Base-by-base conservation (phyloP, 2,329 filamentous ascomycete species). In the Stagonosporopsis rhizophila region DNA sequence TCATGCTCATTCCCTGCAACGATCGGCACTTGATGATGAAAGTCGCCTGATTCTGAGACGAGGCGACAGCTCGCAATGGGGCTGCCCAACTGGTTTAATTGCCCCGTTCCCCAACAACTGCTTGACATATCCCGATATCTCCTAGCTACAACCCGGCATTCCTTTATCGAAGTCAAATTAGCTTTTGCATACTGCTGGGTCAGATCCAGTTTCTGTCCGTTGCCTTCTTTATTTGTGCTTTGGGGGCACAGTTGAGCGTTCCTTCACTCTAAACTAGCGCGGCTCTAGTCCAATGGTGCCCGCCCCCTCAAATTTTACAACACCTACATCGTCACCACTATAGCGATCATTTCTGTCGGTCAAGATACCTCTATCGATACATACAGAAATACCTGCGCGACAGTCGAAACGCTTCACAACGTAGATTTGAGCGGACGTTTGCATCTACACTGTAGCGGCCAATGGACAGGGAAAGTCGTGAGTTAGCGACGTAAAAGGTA, bases 21-120 rank as follows among this genome's bases (percentile, higher is more conserved):
- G 56, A 59, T 59, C 42, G 37, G 40, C 39, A 17, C 17, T 38
- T 19, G 8, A 51, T 46, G 25, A 55, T 44, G 46, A 55, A 44
- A 50, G 38, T 52, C 42, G 42, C 44, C 44, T 49, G 54, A 52
- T 19, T 40, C 12, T 49, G 20, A 44, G 44, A 46, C 45, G 50
- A 39, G 19, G 46, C 22, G 40, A 46, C 41, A 37, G 46, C 28
- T 55, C 32, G 30, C 15, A 30, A 38, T 19, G 30, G 52, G 44
- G 50, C 45, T 54, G 45, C 37, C 15, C 28, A 30, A 50, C 22
- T n/a, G 38, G 32, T 32, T 38, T 11, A 19, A 25, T 25, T 6
- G 8, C 38, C 32, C 35, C 41, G 8, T 20, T 27, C 30, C 19
- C 23, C 15, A 28, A 44, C 22, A 30, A 20, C 35, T 12, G 39